Conservation (phyloP, 2,329 filamentous ascomycete species). For the Colletotrichum sp. region DNA sequence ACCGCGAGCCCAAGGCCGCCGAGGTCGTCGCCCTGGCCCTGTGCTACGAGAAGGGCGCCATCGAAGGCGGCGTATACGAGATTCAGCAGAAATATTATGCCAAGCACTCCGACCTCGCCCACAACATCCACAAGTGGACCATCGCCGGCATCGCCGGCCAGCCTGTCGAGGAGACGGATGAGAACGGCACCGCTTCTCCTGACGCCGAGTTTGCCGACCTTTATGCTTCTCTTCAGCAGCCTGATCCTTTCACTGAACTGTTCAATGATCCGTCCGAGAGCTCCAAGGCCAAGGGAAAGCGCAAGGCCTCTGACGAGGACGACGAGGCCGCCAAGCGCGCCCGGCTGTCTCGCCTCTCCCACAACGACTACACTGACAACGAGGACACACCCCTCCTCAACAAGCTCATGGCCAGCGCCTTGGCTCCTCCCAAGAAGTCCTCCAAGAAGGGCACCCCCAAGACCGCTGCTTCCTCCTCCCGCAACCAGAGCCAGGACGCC, state of each 20-base stretch:
- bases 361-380: not conserved
- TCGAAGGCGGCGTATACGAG: not conserved
- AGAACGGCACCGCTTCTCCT: not conserved
- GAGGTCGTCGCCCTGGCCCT: constrained; percentile 7
- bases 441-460: not conserved
- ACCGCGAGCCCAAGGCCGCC: not conserved
- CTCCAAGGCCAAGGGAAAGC: not conserved
- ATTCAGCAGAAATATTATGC: not conserved
- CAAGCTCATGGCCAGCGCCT: not conserved
- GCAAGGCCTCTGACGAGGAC: not conserved
- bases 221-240: not conserved
- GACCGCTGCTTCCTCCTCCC: not conserved
- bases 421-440: not conserved
- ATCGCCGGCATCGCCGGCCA: not conserved
- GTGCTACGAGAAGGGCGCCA: not conserved
- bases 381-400: not conserved
- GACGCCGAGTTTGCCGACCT: not conserved
- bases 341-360: not conserved
- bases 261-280: not conserved
- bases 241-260: not conserved
- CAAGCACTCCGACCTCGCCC: not conserved
- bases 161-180: not conserved
- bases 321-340: not conserved
- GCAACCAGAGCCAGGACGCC: not conserved
- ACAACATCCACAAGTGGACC: constrained; percentile 1